Evolutionary conservation across 2,329 filamentous ascomycete genomes (phyloP).

Genomic region (Stagonosporopsis tanaceti): DNA sequence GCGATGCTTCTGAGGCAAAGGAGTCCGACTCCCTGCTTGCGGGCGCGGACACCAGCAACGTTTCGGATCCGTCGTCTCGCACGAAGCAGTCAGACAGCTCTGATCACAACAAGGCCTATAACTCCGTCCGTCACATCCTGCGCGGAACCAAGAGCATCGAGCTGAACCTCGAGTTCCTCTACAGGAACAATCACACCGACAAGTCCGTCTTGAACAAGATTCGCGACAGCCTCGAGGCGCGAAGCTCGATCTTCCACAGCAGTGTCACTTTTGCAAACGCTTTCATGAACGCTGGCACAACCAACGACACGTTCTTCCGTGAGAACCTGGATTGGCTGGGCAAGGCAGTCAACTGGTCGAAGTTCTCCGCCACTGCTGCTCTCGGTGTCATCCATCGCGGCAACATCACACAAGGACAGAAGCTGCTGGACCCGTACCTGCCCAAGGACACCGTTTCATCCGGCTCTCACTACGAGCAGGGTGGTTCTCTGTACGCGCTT

Average conservation of each 20-base stretch:
- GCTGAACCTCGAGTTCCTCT: slow-evolving; percentile 94
- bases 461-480: slow-evolving; percentile 94
- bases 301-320: slow-evolving; percentile 97
- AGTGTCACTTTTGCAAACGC: slow-evolving; percentile 97
- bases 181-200: slow-evolving; percentile 93
- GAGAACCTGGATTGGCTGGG: slow-evolving; percentile 98
- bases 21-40: slow-evolving; percentile 68
- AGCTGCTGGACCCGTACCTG: slow-evolving; percentile 92
- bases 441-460: slow-evolving; percentile 76
- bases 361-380: slow-evolving; percentile 96
- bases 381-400: slow-evolving; percentile 96
- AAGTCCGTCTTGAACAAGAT: slow-evolving; percentile 94
- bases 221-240: slow-evolving; percentile 90
- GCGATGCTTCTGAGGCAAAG: slow-evolving; percentile 58
- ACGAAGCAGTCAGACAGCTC: slow-evolving; percentile 55
- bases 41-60: slow-evolving; percentile 62
- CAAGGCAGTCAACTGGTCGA: slow-evolving; percentile 99
- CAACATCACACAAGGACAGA: slow-evolving; percentile 90
- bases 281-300: slow-evolving; percentile 99
- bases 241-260: slow-evolving; percentile 98
- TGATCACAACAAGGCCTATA: slow-evolving; percentile 63
- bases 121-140: slow-evolving; percentile 69
- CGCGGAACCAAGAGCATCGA: slow-evolving; percentile 93
- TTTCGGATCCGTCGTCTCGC: slow-evolving; percentile 57
- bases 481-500: slow-evolving; percentile 93